Evolutionary conservation across 2,329 filamentous ascomycete genomes (phyloP).

Genomic region (Aspergillus awamori): DNA sequence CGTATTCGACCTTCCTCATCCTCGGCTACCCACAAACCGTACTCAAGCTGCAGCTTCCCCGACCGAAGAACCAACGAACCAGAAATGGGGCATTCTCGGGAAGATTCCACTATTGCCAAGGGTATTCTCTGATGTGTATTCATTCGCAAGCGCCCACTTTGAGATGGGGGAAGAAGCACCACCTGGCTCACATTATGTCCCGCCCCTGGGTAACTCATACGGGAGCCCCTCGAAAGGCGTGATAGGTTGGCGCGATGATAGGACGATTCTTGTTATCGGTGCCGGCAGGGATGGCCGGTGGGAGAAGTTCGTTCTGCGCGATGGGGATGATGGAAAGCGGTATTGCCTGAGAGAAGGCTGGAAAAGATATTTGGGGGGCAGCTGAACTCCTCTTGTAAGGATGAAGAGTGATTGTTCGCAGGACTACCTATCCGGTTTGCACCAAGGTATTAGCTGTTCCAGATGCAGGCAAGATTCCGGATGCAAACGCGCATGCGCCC

Average conservation of each 20-base stretch:
- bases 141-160: constrained; percentile 78
- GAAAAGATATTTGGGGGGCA: constrained; percentile 71
- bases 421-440: constrained; percentile 15
- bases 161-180: constrained; percentile 76
- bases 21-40: constrained; percentile 36
- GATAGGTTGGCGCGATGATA: constrained; percentile 79
- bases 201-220: constrained; percentile 56
- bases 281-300: constrained; percentile 79
- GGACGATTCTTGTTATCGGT: constrained; percentile 73
- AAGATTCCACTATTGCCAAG: constrained; percentile 83
- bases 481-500: not conserved
- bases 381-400: constrained; percentile 22
- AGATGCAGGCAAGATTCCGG: not conserved
- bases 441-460: not conserved
- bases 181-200: constrained; percentile 44
- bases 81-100: constrained; percentile 84
- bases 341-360: constrained; percentile 73
- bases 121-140: constrained; percentile 87
- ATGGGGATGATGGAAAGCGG: constrained; percentile 68
- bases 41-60: constrained; percentile 38
- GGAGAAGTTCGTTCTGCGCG: constrained; percentile 80
- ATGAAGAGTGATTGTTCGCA: constrained; percentile 8
- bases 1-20: constrained; percentile 78
- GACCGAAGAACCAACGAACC: constrained; percentile 56
- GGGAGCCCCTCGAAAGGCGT: constrained; percentile 75